Base-by-base conservation (phyloP, 2,329 filamentous ascomycete species). In the Phialophora macrospora region DNA sequence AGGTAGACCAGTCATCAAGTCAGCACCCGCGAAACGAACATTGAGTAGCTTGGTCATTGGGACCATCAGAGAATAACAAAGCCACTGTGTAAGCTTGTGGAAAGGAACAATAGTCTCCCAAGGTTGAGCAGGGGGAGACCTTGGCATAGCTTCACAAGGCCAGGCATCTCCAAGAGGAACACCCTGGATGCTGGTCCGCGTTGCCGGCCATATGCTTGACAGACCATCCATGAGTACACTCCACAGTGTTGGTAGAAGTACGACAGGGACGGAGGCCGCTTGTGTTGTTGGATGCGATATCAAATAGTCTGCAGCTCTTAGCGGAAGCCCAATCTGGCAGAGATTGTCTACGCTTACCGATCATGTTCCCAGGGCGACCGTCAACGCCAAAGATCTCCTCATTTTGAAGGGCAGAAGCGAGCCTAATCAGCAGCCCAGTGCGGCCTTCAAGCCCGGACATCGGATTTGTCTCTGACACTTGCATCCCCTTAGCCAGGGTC, bases 41-140 rank as follows among this genome's bases (percentile, higher is more conserved):
- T 90, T 86, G 72, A 96, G 87, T 24, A 96, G 78, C 70, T 88
- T 90, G 63, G 89, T 87, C 89, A 97, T 96, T 0, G 93, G 93
- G 26, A 93, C 89, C 91, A 96, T 96, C 63, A 97, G 85, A 2
- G 92, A 96, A 79, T 97, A 97, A 57, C 90, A 92, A 63, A 97
- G 88, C 93, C 93, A 97, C 77, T 97, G 93, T 0, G 93, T 96
- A 41, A 96, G 85, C 79, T 96, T 97, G 82, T 97, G 93, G 81
- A 97, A 96, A 0, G 93, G 93, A 11, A 94, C 86, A 73, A 96
- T 94, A 71, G 84, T 89, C 75, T 94, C 90, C 90, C 66, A 68
- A 9, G 60, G 56, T 20, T 65, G 62, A 38, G 66, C 66, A 14
- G 66, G 66, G 77, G 90, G 87, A 1, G 81, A 80, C 54, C 83